Percentiles rank a stretch among this genome's conserved stretches.
phyloP scores from a whole-genome alignment of 2,329 filamentous ascomycete genomes.

The Nothophaeocryptopus gaeumannii region DNA sequence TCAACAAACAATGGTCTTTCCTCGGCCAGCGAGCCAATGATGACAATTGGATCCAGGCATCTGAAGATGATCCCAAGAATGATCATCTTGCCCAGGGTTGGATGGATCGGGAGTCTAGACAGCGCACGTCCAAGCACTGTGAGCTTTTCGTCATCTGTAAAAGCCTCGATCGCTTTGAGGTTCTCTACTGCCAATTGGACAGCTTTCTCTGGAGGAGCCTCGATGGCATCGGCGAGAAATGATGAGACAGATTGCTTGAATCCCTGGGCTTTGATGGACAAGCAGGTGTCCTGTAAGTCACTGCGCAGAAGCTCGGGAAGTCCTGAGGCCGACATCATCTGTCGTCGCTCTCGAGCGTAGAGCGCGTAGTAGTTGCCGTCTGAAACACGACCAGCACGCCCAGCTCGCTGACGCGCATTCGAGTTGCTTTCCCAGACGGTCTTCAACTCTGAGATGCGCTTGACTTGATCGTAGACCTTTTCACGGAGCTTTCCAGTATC shows the following conservation, averaged over 20 bases:
- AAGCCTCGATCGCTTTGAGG: slow-evolving; percentile 42
- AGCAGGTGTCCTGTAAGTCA: slow-evolving; percentile 46
- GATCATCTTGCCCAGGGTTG: slow-evolving; percentile 50
- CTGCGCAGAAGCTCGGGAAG: slow-evolving; percentile 44
- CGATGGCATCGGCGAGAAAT: slow-evolving; percentile 45
- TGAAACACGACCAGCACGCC: slow-evolving; percentile 50
- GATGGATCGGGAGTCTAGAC: slow-evolving; percentile 41
- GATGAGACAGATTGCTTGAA: slow-evolving; percentile 40
- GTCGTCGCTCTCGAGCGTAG: slow-evolving; percentile 40
- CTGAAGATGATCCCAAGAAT: slow-evolving; percentile 51
- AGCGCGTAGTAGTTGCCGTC: slow-evolving; percentile 51
- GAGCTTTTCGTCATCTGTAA: slow-evolving; percentile 44
- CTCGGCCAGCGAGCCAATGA: slow-evolving; percentile 40
- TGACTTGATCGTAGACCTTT: slow-evolving; percentile 40
- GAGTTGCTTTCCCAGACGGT: slow-evolving; percentile 49
- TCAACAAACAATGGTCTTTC: slow-evolving; percentile 37
- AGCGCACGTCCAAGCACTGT: slow-evolving; percentile 49
- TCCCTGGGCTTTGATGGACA: slow-evolving; percentile 43
- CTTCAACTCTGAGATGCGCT: slow-evolving; percentile 39
- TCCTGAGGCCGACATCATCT: slow-evolving; percentile 35
- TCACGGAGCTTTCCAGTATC: slow-evolving; percentile 47
- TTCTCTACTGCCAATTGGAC: slow-evolving; percentile 41
- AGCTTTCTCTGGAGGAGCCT: slow-evolving; percentile 41
- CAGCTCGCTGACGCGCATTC: slow-evolving; percentile 48
- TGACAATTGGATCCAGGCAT: slow-evolving; percentile 51